Conservation (phyloP, 345 rosid species). For the Eucalyptus sp. region DNA sequence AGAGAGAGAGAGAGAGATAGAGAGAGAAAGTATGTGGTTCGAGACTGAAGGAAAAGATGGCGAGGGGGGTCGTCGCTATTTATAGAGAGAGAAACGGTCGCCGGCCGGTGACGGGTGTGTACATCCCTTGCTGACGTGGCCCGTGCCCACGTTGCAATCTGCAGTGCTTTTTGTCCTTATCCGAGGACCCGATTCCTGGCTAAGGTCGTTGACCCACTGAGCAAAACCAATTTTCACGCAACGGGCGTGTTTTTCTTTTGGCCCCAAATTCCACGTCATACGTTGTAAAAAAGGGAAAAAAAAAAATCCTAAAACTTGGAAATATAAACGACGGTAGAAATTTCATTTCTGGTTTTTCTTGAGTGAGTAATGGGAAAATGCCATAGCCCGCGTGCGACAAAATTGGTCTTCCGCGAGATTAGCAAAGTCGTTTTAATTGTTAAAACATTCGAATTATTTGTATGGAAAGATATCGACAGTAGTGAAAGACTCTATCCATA, state of each 20-base stretch:
- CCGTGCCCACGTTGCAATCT: background rate
- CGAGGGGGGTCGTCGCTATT: background rate
- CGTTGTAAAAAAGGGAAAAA: background rate
- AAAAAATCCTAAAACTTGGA: background rate
- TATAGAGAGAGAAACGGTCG: background rate
- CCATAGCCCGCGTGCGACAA: background rate
- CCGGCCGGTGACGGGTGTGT: background rate
- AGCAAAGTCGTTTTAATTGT: rapidly evolving
- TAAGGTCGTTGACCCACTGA: background rate
- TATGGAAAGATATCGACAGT: background rate
- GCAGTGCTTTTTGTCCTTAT: background rate
- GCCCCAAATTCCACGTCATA: background rate
- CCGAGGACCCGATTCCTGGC: background rate
- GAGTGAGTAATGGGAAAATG: background rate
- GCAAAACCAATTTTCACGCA: background rate
- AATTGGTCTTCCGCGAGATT: background rate
- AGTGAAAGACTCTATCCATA: background rate
- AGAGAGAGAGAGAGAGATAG: background rate
- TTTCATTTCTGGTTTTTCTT: background rate
- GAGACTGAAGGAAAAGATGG: background rate
- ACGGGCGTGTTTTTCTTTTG: background rate
- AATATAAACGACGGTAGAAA: background rate
- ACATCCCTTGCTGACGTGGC: background rate
- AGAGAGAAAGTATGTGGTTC: background rate
- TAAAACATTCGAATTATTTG: background rate